Percentiles rank a stretch among this genome's conserved stretches.
These are phyloP conservation scores for Melampsora americana DNA, from an alignment of 1,284 basidiomycete genomes.

Conservation along the genomic window DNA sequence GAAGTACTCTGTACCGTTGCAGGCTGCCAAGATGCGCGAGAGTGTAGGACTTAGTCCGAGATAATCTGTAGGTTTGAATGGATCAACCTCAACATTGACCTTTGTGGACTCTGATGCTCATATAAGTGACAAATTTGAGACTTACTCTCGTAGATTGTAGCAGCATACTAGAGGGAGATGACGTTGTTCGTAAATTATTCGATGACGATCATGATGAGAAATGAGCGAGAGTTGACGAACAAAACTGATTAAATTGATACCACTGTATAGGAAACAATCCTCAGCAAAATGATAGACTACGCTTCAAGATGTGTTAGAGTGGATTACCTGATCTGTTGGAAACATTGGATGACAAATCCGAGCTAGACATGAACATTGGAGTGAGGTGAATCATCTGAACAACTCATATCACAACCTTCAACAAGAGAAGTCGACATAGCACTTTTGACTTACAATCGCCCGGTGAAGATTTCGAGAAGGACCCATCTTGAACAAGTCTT, in stretches of 20 bases:
- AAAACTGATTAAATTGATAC: slow-evolving; percentile 64
- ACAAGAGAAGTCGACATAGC: not conserved
- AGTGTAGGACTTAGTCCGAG: not conserved
- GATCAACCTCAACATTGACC: not conserved
- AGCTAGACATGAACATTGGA: not conserved
- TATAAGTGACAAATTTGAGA: not conserved
- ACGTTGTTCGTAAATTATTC: not conserved
- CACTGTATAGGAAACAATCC: slow-evolving; percentile 68
- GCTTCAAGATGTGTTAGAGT: slow-evolving; percentile 52
- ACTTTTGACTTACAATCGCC: not conserved
- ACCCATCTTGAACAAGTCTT: not conserved
- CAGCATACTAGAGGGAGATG: slow-evolving; percentile 54
- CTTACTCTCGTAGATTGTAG: slow-evolving; percentile 50
- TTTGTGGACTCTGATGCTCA: too few species aligned
- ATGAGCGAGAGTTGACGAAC: not conserved
- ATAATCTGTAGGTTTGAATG: not conserved
- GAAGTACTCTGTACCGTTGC: slow-evolving; percentile 69
- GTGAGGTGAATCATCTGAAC: not conserved
- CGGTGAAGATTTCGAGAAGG: not conserved
- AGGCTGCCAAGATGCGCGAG: slow-evolving; percentile 65
- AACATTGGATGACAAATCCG: not conserved
- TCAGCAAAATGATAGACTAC: slow-evolving; percentile 56
- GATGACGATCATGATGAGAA: not conserved
- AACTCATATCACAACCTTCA: not conserved
- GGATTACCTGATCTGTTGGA: not conserved